Evolutionary conservation across 2,329 filamentous ascomycete species (phyloP).

Genomic region (Xylariales sp.): DNA sequence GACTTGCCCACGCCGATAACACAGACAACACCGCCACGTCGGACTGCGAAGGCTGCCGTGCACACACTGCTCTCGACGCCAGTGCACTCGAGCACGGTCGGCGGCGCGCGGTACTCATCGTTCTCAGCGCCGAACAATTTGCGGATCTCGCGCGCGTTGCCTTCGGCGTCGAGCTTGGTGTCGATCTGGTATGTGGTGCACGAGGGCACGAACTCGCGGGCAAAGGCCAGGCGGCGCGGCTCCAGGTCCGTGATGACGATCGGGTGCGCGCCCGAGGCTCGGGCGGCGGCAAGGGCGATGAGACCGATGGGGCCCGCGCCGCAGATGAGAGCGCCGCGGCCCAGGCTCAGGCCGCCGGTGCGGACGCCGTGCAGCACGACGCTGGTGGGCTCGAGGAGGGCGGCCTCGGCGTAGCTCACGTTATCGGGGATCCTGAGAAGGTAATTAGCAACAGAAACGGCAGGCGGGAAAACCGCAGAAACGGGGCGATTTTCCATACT

Average conservation of each 20-base stretch:
- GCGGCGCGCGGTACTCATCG: constrained; percentile 52
- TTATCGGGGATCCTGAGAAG: constrained; percentile 43
- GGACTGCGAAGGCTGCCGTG: constrained; percentile 52
- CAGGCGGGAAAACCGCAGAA: no score
- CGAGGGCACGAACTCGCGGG: constrained; percentile 50
- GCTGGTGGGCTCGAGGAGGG: constrained; percentile 60
- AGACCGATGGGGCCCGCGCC: constrained; percentile 63
- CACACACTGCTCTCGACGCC: constrained; percentile 60
- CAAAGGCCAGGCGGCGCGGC: constrained; percentile 49
- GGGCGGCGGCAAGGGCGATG: constrained; percentile 50
- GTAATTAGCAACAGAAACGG: constrained; percentile 7
- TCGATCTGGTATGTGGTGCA: constrained; percentile 52
- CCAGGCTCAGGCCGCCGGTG: constrained; percentile 47
- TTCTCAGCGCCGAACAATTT: constrained; percentile 44
- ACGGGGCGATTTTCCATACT: constrained; percentile 20
- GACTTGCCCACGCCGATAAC: constrained; percentile 60
- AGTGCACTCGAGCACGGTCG: constrained; percentile 60
- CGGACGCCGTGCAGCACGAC: constrained; percentile 60
- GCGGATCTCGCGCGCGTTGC: constrained; percentile 48
- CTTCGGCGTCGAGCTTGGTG: constrained; percentile 35
- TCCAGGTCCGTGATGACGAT: constrained; percentile 62
- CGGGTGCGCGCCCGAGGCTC: constrained; percentile 59
- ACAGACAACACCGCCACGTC: constrained; percentile 56
- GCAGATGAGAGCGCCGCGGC: constrained; percentile 51
- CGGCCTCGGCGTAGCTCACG: constrained; percentile 53